phyloP scores from a whole-genome alignment of 2,329 filamentous ascomycete genomes.

The Diaporthe citrichinensis region DNA sequence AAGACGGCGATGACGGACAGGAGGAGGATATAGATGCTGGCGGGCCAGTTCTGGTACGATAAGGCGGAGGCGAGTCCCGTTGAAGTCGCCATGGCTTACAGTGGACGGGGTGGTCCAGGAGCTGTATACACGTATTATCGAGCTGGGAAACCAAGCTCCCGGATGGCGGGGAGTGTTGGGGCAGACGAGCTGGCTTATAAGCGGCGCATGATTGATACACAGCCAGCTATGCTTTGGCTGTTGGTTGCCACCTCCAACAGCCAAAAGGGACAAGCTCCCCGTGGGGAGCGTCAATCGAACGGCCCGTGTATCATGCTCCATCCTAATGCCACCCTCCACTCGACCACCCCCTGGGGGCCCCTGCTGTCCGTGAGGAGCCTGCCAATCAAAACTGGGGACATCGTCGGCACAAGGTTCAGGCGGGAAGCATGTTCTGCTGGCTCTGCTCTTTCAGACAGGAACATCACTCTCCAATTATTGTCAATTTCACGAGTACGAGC shows the following conservation, averaged over 20 bases:
- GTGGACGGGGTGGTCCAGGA: background rate
- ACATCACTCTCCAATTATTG: too few species aligned
- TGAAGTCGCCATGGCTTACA: slow-evolving; percentile 15
- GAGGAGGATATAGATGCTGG: slow-evolving; percentile 45
- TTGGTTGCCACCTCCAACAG: background rate
- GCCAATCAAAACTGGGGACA: background rate
- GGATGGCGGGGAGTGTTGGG: background rate
- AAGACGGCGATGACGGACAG: slow-evolving; percentile 43
- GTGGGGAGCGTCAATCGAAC: background rate
- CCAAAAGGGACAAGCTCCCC: slow-evolving; percentile 3
- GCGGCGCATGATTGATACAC: background rate
- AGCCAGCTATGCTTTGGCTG: background rate
- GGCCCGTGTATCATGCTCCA: background rate
- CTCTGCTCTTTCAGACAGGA: background rate
- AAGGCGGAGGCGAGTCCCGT: background rate
- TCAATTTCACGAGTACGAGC: too few species aligned
- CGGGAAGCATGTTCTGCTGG: background rate
- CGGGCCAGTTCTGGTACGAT: slow-evolving; percentile 42
- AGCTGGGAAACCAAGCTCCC: background rate
- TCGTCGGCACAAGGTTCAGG: background rate
- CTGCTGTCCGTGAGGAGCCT: background rate
- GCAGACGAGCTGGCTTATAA: background rate
- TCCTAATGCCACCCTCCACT: background rate
- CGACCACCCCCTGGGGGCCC: background rate
- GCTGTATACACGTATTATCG: background rate